Evolutionary conservation across 805 yeast genomes (phyloP), one percentile per base, ranked within the genome.

Genomic region (Ogataea parapolymorpha): DNA sequence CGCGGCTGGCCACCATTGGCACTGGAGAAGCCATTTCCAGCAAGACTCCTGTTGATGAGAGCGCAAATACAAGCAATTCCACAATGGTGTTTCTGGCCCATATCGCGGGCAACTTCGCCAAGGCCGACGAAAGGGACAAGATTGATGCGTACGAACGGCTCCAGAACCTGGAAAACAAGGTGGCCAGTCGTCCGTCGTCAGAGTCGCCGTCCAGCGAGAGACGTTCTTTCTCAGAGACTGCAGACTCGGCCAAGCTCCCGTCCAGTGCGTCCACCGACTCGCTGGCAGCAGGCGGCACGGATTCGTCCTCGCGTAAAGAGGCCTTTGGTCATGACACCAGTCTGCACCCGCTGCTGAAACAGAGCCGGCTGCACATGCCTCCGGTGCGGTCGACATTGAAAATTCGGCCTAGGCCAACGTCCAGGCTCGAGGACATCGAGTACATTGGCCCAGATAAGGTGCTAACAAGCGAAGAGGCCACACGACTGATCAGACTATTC

Each of bases 21-120:
- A 2, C 22, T 7, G 22, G 22, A 6, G 22, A 20, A 7, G 2
- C 22, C 22, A 8, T 6, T 20, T 7, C 22, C 9, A 7, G 22
- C 22, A 18, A 18, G 7, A 20, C 6, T 20, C 22, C 6, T 7
- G 22, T 7, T 20, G 22, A 20, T 7, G 22, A 20, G 9, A 20
- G 14, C 13, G 13, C 27, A 25, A 35, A 35, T 23, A 52, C 54
- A 8, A 48, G 49, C 17, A 54, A 62, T 35, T 52, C 85, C 6
- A 86, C 91, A 0, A 65, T 85, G 46, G 82, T 78, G 22, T 85
- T 80, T 56, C 59, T 85, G 16, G 91, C 93, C 5, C 80, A 80
- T 49, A 86, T 89, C 0, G 93, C 91, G 1, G 91, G 89, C 0
- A 75, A 82, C 9, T 80, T 82, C 14, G 85, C 89, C 3, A 70